Evolutionary conservation across 768 basidiomycete genomes (phyloP).

Genomic region (Polyporus arcularius): DNA sequence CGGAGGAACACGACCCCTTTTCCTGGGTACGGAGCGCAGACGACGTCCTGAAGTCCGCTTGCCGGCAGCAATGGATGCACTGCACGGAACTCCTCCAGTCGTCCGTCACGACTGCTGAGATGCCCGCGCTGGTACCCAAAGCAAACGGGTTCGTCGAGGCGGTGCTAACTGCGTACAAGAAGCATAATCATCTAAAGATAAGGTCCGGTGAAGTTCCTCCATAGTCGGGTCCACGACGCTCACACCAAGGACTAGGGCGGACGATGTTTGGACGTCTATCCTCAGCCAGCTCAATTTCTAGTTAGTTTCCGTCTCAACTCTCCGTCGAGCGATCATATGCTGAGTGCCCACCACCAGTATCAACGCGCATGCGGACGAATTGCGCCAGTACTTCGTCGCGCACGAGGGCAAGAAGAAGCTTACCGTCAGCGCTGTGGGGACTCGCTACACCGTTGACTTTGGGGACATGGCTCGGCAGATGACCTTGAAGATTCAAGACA

Average conservation of each 20-base stretch:
- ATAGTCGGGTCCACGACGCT: background rate
- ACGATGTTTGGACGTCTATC: slow-evolving; percentile 52
- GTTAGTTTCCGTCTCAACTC: slow-evolving; percentile 1
- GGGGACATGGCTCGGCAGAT: slow-evolving; percentile 32
- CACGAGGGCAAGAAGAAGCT: slow-evolving; percentile 34
- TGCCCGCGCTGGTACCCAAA: background rate
- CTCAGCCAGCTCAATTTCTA: slow-evolving; percentile 39
- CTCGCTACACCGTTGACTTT: slow-evolving; percentile 27
- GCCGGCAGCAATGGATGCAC: background rate
- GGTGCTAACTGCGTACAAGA: background rate
- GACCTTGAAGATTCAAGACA: slow-evolving; percentile 25
- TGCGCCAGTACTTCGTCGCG: slow-evolving; percentile 37
- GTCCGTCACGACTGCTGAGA: background rate
- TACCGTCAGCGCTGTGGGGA: background rate
- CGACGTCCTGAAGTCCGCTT: background rate
- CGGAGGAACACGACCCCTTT: background rate
- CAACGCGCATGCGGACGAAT: slow-evolving; percentile 32
- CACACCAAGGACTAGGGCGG: slow-evolving; percentile 36
- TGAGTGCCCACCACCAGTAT: too few species aligned
- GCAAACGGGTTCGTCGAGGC: background rate
- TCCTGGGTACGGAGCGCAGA: background rate
- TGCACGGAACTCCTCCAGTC: background rate
- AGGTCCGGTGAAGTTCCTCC: background rate
- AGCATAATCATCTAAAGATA: background rate
- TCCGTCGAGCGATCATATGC: too few species aligned